Evolutionary conservation across 305 asterid species (phyloP), one percentile per base, ranked within the genome.

Genomic region (Fraxinus sp.): DNA sequence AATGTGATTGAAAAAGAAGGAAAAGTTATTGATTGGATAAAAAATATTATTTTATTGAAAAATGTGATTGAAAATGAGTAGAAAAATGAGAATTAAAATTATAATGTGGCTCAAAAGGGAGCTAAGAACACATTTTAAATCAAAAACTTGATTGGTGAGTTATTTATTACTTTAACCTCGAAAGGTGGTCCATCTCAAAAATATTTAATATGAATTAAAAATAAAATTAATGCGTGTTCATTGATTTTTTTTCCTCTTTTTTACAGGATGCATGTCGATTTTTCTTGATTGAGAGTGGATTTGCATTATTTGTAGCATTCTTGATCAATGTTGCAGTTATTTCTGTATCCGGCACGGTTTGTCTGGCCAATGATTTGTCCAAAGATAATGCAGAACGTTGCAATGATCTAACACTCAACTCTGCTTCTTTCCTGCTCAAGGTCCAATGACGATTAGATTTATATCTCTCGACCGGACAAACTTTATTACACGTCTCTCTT

Each of bases 341-440:
- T 26, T 87, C 98, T 11, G 98, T 96, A 0, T 87, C 99, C 0
- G 99, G 93, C 16, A 86, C 97, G 0, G 98, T 96, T 85, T 96
- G 99, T 76, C 75, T 70, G 0, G 92, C 82, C 22, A 32, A 75
- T 20, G 37, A 88, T 77, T 71, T 91, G 33, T 83, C 94, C 0
- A 0, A 57, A 3, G 89, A 89, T 0, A 77, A 89, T 9, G 3
- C 79, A 18, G 88, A 91, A 20, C 87, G 80, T 22, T 96, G 99
- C 85, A 88, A 43, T 8, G 93, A 94, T 70, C 82, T 96, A 62
- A 91, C 98, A 3, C 95, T 96, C 52, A 91, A 94, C 49, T 92
- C 98, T 26, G 99, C 99, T n/a, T 92, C 99, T 28, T 94, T 93
- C 84, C 95, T 94, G 64, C 93, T 96, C 78, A 91, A 93, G 98